Conservation (phyloP, 495 filamentous ascomycete species). For the Aspergillus leporis region DNA sequence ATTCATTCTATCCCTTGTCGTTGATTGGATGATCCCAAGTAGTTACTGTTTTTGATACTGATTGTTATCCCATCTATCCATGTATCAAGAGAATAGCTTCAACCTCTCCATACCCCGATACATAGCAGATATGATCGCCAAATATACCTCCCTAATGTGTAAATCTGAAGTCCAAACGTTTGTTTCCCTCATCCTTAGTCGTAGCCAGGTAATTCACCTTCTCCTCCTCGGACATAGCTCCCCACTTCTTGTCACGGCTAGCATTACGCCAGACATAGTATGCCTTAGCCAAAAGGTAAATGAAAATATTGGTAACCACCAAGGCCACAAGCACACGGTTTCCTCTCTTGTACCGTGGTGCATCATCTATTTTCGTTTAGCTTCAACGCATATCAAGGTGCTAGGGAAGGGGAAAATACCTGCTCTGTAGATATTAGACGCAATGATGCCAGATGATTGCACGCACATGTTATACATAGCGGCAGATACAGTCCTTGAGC, state of each 20-base stretch:
- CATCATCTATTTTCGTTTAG: conserved; percentile 38
- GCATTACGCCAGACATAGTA: conserved; percentile 43
- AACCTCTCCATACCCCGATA: no score
- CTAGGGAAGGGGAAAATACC: neutral
- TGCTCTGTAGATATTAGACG: conserved; percentile 57
- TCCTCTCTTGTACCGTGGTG: conserved; percentile 52
- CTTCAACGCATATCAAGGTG: neutral
- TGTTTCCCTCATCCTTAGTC: conserved; percentile 39
- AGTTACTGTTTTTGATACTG: no score
- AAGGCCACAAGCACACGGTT: conserved; percentile 51
- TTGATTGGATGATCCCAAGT: no score
- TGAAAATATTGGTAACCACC: conserved; percentile 37
- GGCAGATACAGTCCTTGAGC: conserved; percentile 55
- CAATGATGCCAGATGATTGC: conserved; percentile 52
- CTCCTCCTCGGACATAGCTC: conserved; percentile 21
- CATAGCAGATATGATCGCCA: no score
- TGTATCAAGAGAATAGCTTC: no score
- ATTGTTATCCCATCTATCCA: no score
- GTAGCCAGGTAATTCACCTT: conserved; percentile 30
- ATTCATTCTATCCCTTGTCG: no score
- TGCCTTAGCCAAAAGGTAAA: conserved; percentile 36
- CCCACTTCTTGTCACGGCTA: conserved; percentile 22
- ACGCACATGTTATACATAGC: conserved; percentile 58
- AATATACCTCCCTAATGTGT: conserved; percentile 13
- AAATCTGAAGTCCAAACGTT: conserved; percentile 39